Conservation (phyloP, 106 monocot species). For the Gastrodia elata region DNA sequence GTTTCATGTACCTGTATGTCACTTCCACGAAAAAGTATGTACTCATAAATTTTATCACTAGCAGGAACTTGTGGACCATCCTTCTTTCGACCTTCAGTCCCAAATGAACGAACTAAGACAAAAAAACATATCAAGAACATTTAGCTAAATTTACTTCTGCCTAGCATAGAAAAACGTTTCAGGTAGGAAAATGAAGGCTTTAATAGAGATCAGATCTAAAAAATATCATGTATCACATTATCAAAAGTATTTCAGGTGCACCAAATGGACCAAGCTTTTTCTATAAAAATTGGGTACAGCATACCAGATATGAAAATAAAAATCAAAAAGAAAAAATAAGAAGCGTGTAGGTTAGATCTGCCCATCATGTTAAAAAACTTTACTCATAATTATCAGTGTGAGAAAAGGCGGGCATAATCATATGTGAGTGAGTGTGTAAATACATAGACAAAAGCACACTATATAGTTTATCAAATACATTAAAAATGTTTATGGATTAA, state of each 20-base stretch:
- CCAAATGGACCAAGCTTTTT: too few relatives aligned
- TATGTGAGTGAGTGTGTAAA: too few relatives aligned
- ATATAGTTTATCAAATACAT: too few relatives aligned
- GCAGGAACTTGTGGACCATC: conserved; percentile 75
- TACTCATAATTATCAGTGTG: too few relatives aligned
- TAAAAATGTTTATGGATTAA: too few relatives aligned
- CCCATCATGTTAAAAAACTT: too few relatives aligned
- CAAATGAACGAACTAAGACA: conserved; percentile 59
- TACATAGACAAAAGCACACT: too few relatives aligned
- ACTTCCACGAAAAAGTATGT: conserved; percentile 75
- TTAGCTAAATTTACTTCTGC: not conserved
- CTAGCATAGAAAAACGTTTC: not conserved
- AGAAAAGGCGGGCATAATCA: too few relatives aligned
- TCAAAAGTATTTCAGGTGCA: not conserved
- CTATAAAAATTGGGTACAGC: not conserved
- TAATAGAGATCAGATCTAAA: not conserved
- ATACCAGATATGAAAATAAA: not conserved
- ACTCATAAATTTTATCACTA: conserved; percentile 66
- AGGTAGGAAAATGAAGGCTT: not conserved
- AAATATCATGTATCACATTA: not conserved
- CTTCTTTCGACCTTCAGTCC: conserved; percentile 83
- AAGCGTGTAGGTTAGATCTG: too few relatives aligned
- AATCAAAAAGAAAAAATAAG: not conserved
- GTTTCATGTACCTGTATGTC: conserved; percentile 57
- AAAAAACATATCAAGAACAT: conserved; percentile 12